Percentiles rank a stretch among this genome's conserved stretches.
phyloP scores from a whole-genome alignment of 2,329 filamentous ascomycete species.

The Sarocladium strictum region DNA sequence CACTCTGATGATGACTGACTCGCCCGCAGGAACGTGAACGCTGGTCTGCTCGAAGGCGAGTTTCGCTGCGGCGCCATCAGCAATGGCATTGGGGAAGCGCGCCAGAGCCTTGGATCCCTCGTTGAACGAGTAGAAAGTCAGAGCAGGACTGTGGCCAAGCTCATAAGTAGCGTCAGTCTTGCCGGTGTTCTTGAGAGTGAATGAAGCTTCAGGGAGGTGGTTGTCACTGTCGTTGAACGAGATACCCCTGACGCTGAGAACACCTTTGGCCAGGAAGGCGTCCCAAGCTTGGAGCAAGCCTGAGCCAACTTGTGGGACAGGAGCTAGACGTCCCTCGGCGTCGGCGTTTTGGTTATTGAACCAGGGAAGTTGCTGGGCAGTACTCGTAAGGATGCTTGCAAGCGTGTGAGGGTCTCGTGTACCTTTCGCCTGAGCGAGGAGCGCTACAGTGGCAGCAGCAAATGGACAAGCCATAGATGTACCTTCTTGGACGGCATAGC shows the following conservation, averaged over 20 bases:
- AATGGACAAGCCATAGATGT: conserved; percentile 51
- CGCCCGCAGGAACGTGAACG: conserved; percentile 23
- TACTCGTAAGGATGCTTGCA: conserved; percentile 21
- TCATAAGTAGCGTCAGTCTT: conserved; percentile 28
- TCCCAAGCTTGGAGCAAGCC: conserved; percentile 37
- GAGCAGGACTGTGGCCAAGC: conserved; percentile 28
- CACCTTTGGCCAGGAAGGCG: conserved; percentile 29
- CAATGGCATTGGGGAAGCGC: conserved; percentile 15
- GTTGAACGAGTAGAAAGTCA: conserved; percentile 31
- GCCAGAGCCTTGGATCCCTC: conserved; percentile 7
- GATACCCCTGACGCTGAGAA: conserved; percentile 31
- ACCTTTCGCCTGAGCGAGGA: conserved; percentile 24
- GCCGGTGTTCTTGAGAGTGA: conserved; percentile 35
- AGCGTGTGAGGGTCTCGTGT: conserved; percentile 19
- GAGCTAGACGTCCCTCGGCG: conserved; percentile 17
- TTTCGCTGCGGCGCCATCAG: conserved; percentile 14
- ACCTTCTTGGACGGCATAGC: conserved; percentile 44
- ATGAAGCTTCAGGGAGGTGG: conserved; percentile 26
- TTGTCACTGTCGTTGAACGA: conserved; percentile 39
- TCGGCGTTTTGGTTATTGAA: conserved; percentile 19
- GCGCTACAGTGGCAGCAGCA: conserved; percentile 31
- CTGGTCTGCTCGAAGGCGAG: conserved; percentile 14
- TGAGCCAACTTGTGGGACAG: conserved; percentile 36
- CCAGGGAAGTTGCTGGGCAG: conserved; percentile 24
- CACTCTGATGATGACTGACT: conserved; percentile 20